Conservation (phyloP, 1,284 basidiomycete species). For the Moesziomyces sp. region DNA sequence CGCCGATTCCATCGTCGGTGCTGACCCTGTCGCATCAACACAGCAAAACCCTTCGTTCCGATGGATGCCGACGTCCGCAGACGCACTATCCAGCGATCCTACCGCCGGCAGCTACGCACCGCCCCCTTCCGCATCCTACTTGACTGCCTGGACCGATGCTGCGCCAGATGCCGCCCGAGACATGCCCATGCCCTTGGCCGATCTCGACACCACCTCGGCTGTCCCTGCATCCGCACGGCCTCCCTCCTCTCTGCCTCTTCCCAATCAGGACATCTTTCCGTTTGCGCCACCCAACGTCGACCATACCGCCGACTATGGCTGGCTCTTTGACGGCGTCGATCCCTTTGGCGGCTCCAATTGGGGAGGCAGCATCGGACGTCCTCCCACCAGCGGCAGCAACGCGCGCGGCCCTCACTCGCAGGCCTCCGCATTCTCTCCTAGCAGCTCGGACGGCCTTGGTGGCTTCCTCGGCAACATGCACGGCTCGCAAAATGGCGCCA, state of each 20-base stretch:
- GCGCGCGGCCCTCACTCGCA: slow-evolving; percentile 35
- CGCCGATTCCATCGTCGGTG: not conserved
- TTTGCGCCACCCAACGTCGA: slow-evolving; percentile 47
- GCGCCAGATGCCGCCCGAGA: slow-evolving; percentile 11
- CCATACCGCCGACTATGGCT: slow-evolving; percentile 53
- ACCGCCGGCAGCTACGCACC: slow-evolving; percentile 40
- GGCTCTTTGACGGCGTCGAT: slow-evolving; percentile 56
- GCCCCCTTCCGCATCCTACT: slow-evolving; percentile 35
- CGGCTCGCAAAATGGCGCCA: slow-evolving; percentile 24
- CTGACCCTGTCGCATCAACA: slow-evolving; percentile 1
- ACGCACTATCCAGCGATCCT: slow-evolving; percentile 8
- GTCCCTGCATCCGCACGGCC: slow-evolving; percentile 1
- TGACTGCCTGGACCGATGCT: slow-evolving; percentile 31
- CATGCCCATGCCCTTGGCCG: slow-evolving; percentile 17
- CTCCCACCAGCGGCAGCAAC: slow-evolving; percentile 23
- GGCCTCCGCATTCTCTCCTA: slow-evolving; percentile 42
- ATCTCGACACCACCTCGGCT: slow-evolving; percentile 21
- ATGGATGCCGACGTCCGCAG: slow-evolving; percentile 21
- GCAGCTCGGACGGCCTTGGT: slow-evolving; percentile 46
- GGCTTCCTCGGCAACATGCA: slow-evolving; percentile 43
- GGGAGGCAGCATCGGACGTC: slow-evolving; percentile 26
- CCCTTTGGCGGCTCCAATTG: slow-evolving; percentile 42
- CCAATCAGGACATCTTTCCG: slow-evolving; percentile 49
- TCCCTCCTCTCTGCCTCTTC: slow-evolving; percentile 19
- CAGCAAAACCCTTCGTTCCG: slow-evolving; percentile 15